Evolutionary conservation across 2,329 filamentous ascomycete genomes (phyloP).

Genomic region (Fusarium nurragi): DNA sequence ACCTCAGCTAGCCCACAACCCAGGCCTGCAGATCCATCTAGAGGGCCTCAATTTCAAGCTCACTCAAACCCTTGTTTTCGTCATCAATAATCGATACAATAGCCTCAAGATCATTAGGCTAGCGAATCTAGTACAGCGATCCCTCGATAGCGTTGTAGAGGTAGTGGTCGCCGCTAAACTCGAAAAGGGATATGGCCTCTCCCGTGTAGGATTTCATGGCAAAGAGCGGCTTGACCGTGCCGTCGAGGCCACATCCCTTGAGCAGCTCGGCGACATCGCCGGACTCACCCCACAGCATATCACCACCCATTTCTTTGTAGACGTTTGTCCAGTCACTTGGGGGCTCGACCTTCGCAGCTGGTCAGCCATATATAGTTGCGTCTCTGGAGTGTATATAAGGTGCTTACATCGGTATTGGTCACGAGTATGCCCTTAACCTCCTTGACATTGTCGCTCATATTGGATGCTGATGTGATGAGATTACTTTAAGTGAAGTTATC

Average conservation of each 20-base stretch:
- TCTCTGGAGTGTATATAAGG: background rate
- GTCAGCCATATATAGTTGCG: background rate
- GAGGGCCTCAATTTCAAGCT: background rate
- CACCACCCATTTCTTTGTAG: background rate
- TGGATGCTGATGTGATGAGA: background rate
- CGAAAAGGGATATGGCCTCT: background rate
- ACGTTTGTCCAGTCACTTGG: background rate
- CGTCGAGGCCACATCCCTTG: background rate
- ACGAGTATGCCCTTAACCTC: background rate
- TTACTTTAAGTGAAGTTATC: background rate
- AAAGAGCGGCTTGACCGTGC: background rate
- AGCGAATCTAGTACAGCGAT: rapidly evolving
- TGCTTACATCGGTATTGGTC: background rate
- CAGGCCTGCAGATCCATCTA: background rate
- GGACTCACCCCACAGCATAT: background rate
- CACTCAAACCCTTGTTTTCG: background rate
- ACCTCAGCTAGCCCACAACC: background rate
- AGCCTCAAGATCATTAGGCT: background rate
- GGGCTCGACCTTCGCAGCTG: background rate
- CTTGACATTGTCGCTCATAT: background rate
- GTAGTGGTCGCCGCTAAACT: background rate
- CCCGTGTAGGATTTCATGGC: background rate
- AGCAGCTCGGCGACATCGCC: background rate
- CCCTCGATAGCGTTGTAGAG: background rate
- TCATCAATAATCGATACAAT: background rate